Conservation (phyloP, 1,139 yeast species). For the Yamadazyma epiphylla region DNA sequence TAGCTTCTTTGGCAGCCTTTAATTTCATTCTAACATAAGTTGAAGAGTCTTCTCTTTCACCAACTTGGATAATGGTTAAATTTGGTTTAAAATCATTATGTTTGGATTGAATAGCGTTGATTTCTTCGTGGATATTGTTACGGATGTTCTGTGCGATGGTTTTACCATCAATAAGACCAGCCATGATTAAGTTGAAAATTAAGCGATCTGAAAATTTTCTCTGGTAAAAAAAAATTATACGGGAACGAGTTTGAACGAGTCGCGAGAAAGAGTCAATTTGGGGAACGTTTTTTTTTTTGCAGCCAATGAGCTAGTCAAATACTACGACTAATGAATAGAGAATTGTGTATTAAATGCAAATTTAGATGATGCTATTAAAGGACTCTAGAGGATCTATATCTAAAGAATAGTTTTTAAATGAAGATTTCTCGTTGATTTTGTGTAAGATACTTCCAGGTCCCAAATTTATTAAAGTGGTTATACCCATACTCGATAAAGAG, state of each 20-base stretch:
- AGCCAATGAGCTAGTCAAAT: no score
- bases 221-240: no score
- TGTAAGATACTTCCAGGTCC: conserved; percentile 39
- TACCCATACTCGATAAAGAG: conserved; percentile 13
- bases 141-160: conserved; percentile 59
- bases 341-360: no score
- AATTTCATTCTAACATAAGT: conserved; percentile 95
- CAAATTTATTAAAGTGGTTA: conserved; percentile 22
- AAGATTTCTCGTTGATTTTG: conserved; percentile 20
- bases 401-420: conserved; percentile 4
- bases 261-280: no score
- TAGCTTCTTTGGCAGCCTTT: conserved; percentile 86
- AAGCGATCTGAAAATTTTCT: neutral
- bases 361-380: no score
- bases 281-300: no score
- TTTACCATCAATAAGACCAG: conserved; percentile 61
- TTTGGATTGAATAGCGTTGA: conserved; percentile 48
- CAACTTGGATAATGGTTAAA: conserved; percentile 85
- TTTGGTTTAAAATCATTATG: conserved; percentile 70
- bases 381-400: no score
- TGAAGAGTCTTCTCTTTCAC: conserved; percentile 82
- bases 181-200: conserved; percentile 10
- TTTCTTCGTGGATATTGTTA: conserved; percentile 48
- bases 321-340: no score
- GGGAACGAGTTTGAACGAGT: no score